Evolutionary conservation across 345 rosid species (phyloP).

Genomic region (Leavenworthia alabamica): DNA sequence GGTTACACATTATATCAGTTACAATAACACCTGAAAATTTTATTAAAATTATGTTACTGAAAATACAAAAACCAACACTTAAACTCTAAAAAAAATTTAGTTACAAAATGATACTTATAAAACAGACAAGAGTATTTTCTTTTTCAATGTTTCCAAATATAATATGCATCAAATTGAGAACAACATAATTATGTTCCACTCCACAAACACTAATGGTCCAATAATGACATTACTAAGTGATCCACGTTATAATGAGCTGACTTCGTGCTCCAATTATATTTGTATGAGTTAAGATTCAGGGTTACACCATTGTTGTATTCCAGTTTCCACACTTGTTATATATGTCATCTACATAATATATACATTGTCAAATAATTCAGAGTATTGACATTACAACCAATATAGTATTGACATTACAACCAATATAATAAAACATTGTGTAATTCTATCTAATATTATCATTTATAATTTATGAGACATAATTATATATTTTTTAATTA

Average conservation of each 20-base stretch:
- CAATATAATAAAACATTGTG: too few species aligned
- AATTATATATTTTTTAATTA: too few species aligned
- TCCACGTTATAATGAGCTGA: background rate
- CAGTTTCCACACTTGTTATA: background rate
- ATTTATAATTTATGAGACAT: too few species aligned
- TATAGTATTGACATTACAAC: too few species aligned
- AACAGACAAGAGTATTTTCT: background rate
- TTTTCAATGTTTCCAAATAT: background rate
- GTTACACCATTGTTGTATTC: background rate
- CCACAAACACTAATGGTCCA: background rate
- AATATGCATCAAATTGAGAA: background rate
- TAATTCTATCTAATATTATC: too few species aligned
- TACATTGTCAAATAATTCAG: background rate
- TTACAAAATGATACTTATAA: too few species aligned
- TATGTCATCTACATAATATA: background rate
- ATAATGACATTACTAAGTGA: too few species aligned
- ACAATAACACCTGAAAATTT: too few species aligned
- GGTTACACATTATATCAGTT: too few species aligned
- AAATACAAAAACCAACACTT: background rate
- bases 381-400: background rate
- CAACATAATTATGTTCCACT: background rate
- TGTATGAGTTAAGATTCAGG: background rate
- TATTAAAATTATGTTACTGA: too few species aligned
- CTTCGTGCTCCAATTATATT: background rate
- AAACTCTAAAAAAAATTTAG: too few species aligned